These are phyloP conservation scores for Sequoiadendron giganteum DNA, from an alignment of 75 land plant species.

Conservation along the genomic window DNA sequence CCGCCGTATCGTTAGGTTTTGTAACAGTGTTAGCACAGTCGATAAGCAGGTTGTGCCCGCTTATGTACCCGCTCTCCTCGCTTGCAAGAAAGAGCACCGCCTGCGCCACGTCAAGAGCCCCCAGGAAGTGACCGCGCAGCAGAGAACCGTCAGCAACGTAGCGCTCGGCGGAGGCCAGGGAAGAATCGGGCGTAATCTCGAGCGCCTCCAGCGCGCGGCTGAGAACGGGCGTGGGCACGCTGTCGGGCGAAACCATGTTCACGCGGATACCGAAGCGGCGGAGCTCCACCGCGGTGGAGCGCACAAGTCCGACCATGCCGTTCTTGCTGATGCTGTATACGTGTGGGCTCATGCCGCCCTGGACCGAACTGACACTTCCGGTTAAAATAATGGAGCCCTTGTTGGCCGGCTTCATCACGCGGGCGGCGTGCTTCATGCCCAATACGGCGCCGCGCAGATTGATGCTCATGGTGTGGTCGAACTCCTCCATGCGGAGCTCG, in stretches of 20 bases:
- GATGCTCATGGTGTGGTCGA: conserved; percentile 45
- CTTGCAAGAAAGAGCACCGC: conserved; percentile 28
- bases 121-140: conserved; percentile 8
- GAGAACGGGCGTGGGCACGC: conserved; percentile 49
- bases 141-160: conserved; percentile 17
- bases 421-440: conserved; percentile 60
- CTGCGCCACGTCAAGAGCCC: conserved; percentile 22
- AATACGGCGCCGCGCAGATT: conserved; percentile 59
- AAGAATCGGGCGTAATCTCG: neutral
- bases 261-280: conserved; percentile 63
- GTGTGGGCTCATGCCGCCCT: conserved; percentile 48
- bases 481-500: conserved; percentile 17
- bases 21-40: conserved; percentile 18
- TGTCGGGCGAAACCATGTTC: conserved; percentile 67
- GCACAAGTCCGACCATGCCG: conserved; percentile 49
- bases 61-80: conserved; percentile 23
- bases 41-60: conserved; percentile 33
- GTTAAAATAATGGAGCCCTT: conserved; percentile 46
- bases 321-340: conserved; percentile 49
- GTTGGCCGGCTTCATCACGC: conserved; percentile 40
- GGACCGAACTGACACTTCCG: conserved; percentile 37
- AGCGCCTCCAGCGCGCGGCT: conserved; percentile 13
- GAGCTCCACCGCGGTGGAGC: conserved; percentile 53
- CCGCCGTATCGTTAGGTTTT: neutral
- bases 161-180: conserved; percentile 8